These are phyloP conservation scores for Mucor lusitanicus DNA, from an alignment of 371 early-diverging fungal genomes.

Conservation along the genomic window DNA sequence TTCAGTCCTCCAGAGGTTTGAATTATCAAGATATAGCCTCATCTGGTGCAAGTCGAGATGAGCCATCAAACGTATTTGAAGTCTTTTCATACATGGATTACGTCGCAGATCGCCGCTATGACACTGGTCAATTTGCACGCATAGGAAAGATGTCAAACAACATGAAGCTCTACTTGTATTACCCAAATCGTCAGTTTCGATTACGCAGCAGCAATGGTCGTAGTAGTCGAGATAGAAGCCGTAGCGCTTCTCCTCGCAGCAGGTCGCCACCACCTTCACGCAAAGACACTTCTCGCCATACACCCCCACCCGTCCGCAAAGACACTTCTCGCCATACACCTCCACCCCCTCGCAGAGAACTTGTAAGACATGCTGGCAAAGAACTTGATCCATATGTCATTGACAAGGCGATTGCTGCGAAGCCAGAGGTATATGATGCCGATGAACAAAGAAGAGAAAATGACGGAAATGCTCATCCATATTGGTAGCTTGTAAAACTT, in stretches of 20 bases:
- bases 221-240: not conserved
- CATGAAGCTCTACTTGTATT: not conserved
- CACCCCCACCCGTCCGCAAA: too few species aligned
- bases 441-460: not conserved
- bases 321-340: too few species aligned
- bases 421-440: not conserved
- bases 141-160: not conserved
- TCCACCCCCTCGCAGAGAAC: not conserved
- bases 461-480: not conserved
- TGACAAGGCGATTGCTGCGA: not conserved
- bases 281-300: too few species aligned
- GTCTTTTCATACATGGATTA: not conserved
- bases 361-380: not conserved
- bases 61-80: not conserved
- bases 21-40: not conserved
- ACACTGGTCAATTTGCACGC: not conserved
- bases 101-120: not conserved
- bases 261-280: not conserved
- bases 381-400: not conserved
- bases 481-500: not conserved
- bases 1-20: not conserved
- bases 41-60: not conserved
- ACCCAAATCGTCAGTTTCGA: not conserved
- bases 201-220: not conserved
- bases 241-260: not conserved